A percentile compares a stretch with the other conserved stretches of the same genome.
phyloP scores from a whole-genome alignment of 768 basidiomycete species.

The Macrolepiota dolichaula region DNA sequence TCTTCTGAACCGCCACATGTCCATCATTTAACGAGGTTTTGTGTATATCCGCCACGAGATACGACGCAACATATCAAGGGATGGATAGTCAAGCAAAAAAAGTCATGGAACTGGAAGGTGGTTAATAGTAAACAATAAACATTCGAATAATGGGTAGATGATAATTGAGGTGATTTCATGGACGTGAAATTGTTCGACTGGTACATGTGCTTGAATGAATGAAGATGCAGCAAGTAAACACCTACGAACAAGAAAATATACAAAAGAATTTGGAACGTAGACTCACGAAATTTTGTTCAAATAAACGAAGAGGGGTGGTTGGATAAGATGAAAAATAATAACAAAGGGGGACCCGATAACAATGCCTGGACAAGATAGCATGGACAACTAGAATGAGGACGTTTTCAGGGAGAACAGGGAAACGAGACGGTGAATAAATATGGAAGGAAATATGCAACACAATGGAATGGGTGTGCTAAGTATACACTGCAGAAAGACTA shows the following conservation, averaged over 20 bases:
- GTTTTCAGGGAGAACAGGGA: not conserved
- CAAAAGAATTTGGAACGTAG: no score
- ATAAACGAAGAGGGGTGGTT: not conserved
- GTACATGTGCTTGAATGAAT: not conserved
- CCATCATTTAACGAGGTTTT: not conserved
- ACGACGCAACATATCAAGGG: not conserved
- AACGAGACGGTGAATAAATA: slow-evolving; percentile 2
- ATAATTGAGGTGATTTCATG: not conserved
- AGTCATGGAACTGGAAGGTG: not conserved
- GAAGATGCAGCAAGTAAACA: not conserved
- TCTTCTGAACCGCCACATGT: not conserved
- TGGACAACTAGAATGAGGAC: not conserved
- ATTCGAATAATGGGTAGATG: not conserved
- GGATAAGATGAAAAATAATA: not conserved
- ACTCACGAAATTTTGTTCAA: no score
- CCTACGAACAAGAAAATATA: not conserved
- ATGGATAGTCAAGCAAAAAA: not conserved
- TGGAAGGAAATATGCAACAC: slow-evolving; percentile 1
- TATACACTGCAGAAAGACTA: slow-evolving; percentile 9
- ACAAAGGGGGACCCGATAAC: not conserved
- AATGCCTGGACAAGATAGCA: slow-evolving; percentile 5
- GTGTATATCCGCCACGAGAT: not conserved
- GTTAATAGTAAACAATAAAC: not conserved
- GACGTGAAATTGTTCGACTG: not conserved
- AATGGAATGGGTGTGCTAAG: not conserved